These are phyloP conservation scores for Marsdenia floribunda DNA, from an alignment of 257 asterid genomes.

Conservation along the genomic window DNA sequence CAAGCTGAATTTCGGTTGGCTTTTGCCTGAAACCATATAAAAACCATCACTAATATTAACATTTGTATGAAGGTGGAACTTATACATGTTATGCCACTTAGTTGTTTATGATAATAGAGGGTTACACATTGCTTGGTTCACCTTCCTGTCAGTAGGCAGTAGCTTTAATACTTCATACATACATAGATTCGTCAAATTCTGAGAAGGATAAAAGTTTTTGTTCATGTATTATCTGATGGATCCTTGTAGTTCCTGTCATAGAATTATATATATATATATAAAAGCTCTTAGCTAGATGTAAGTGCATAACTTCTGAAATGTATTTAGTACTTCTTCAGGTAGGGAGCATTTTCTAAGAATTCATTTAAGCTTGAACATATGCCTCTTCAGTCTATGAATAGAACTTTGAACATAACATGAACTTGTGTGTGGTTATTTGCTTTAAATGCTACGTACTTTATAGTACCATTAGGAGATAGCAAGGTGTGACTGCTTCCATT, in stretches of 20 bases:
- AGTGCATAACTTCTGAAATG: background rate
- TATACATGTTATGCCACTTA: background rate
- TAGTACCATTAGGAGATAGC: background rate
- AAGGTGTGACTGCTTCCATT: background rate
- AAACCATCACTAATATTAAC: background rate
- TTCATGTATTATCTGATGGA: background rate
- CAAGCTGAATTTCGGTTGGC: background rate
- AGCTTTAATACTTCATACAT: too few species aligned
- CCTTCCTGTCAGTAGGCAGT: background rate
- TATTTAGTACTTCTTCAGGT: background rate
- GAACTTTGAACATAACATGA: background rate
- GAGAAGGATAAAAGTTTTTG: background rate
- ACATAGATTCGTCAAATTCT: background rate
- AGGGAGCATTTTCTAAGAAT: background rate
- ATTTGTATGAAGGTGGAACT: background rate
- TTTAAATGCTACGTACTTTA: background rate
- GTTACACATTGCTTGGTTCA: background rate
- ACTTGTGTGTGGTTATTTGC: background rate
- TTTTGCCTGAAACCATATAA: background rate
- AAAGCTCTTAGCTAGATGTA: background rate
- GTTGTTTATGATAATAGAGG: background rate
- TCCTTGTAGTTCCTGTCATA: background rate
- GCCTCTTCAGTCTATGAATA: background rate
- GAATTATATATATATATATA: background rate
- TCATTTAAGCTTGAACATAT: background rate